phyloP scores from a whole-genome alignment of 1,284 basidiomycete species.

The Athelia sp. region DNA sequence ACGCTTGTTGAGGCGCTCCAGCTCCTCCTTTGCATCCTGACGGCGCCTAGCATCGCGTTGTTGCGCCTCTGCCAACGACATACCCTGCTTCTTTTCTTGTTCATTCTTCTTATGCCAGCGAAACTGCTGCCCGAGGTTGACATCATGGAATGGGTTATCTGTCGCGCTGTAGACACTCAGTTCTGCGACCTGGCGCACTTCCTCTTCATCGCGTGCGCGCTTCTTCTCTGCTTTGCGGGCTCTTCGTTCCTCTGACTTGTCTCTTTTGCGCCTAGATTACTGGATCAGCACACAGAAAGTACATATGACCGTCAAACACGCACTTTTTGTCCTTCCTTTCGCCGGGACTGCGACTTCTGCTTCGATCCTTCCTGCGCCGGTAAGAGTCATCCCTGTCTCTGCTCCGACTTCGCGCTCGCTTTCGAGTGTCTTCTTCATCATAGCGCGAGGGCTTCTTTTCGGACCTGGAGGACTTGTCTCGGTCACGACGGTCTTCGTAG shows the following conservation, averaged over 20 bases:
- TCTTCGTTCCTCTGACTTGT: constrained; percentile 73
- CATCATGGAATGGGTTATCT: constrained; percentile 97
- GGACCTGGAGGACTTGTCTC: constrained; percentile 19
- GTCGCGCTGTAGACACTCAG: constrained; percentile 90
- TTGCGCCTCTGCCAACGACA: constrained; percentile 78
- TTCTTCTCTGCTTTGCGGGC: constrained; percentile 81
- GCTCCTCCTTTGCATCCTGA: constrained; percentile 91
- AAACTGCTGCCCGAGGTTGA: constrained; percentile 93
- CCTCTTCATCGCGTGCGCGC: constrained; percentile 79
- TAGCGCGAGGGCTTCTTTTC: constrained; percentile 25
- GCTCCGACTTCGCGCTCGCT: constrained; percentile 34
- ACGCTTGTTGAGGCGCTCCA: constrained; percentile 86
- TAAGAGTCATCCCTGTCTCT: constrained; percentile 27
- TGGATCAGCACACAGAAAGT: constrained; percentile 1
- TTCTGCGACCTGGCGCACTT: constrained; percentile 82
- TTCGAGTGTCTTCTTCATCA: constrained; percentile 25
- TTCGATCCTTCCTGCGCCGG: constrained; percentile 11
- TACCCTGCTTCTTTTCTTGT: constrained; percentile 87
- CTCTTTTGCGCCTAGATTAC: constrained; percentile 61
- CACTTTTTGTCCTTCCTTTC: constrained; percentile 60
- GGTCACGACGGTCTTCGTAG: constrained; percentile 32
- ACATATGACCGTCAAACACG: constrained; percentile 14
- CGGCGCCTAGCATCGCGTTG: constrained; percentile 76
- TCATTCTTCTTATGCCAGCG: constrained; percentile 99
- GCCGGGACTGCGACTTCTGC: constrained; percentile 31